phyloP scores from a whole-genome alignment of 768 basidiomycete species.

The Hygrophorus pudorinus region DNA sequence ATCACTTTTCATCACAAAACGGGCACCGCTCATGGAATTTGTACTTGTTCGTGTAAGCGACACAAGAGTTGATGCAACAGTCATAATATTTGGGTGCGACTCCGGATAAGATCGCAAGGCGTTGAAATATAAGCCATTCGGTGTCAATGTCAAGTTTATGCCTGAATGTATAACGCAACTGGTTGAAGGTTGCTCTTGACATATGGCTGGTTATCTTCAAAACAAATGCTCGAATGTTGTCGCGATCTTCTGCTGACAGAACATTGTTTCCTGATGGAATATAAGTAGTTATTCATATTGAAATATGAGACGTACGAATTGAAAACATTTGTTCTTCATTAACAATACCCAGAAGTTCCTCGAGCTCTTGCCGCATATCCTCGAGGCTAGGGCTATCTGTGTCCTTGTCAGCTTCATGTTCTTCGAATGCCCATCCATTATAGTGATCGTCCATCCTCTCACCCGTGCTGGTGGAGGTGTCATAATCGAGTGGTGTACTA shows the following conservation, averaged over 20 bases:
- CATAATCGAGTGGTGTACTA: too few species aligned
- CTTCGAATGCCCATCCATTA: too few species aligned
- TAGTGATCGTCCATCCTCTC: too few species aligned
- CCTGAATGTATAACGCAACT: slow-evolving; percentile 17
- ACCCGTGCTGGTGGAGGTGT: too few species aligned
- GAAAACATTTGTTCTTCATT: not conserved
- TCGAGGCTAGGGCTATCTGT: too few species aligned
- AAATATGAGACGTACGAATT: not conserved
- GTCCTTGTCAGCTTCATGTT: too few species aligned
- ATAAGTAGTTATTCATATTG: not conserved
- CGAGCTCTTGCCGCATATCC: too few species aligned
- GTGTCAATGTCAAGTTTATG: slow-evolving; percentile 17
- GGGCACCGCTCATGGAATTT: slow-evolving; percentile 9
- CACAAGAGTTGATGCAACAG: slow-evolving; percentile 26
- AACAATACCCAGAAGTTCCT: not conserved
- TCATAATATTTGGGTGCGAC: slow-evolving; percentile 17
- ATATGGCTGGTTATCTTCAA: slow-evolving; percentile 17
- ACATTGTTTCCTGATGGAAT: slow-evolving; percentile 14
- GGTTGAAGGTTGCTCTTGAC: slow-evolving; percentile 14
- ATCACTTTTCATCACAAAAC: slow-evolving; percentile 11
- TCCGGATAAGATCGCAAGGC: slow-evolving; percentile 16
- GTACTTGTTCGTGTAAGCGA: slow-evolving; percentile 19
- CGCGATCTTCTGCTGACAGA: slow-evolving; percentile 14
- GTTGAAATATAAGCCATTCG: slow-evolving; percentile 15
- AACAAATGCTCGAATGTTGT: slow-evolving; percentile 20